Evolutionary conservation across 371 early-diverging fungal genomes (phyloP), one percentile per base, ranked within the genome.

Genomic region (Rhizopus microsporus): DNA sequence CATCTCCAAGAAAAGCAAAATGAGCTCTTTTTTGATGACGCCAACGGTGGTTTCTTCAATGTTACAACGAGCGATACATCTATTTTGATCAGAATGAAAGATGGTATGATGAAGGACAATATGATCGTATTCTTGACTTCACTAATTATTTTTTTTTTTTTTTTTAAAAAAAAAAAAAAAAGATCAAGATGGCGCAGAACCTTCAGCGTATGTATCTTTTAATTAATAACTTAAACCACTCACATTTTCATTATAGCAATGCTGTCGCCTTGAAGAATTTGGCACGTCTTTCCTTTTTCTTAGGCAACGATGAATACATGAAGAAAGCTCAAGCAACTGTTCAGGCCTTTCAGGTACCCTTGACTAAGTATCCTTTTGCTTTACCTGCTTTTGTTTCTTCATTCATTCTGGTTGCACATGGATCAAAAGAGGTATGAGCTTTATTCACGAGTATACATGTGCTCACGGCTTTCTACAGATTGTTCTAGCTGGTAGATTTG

Each of bases 111-210:
- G 23, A 23, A 23, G 23, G 23, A 23, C 13, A 3, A 32, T 35
- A 31, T 34, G 23, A 9, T n/a, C 15, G 16, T 30, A 17, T 51
- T 5, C 29, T 23, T 23, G 23, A 23, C 23, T 52, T 33, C 39
- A 9, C 30, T 29, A 37, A 16, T 12, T 49, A 17, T 42, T 48
- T 15, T 56, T 29, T 32, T 48, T 49, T 38, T 29, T 30, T n/a
- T n/a, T n/a, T n/a, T n/a, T n/a, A n/a, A n/a, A n/a, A n/a, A n/a
- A n/a, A n/a, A n/a, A n/a, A n/a, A n/a, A n/a, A 37, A 16, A 34
- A 81, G 87, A 84, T 51, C 82, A 84, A 63, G 88, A 88, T 65
- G 85, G 86, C 13, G 86, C 88, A 0, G 88, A 88, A 58, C 88
- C 88, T 15, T 77, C 86, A 30, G 63, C 80, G 71, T 76, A 63